Evolutionary conservation across 345 rosid species (phyloP), one percentile per base, ranked within the genome.

Genomic region (Fremontodendron californicum): DNA sequence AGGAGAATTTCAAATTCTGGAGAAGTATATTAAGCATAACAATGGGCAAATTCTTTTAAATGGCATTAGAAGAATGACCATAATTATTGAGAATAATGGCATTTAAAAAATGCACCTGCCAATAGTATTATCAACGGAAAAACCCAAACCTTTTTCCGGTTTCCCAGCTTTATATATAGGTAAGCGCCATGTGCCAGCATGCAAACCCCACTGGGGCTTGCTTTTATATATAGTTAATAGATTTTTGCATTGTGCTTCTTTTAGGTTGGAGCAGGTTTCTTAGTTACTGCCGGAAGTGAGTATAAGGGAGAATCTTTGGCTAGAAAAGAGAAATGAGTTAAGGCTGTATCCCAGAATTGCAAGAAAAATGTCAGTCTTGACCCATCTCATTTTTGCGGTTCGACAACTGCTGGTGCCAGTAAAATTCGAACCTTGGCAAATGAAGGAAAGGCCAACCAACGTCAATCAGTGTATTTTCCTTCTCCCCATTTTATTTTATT

Each of bases 141-240:
- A 94, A 21, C 98, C 97, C 58, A 90, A 94, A 55, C 98, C 97
- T 74, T 90, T 91, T 2, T 80, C 81, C 8, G 97, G 87, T 81
- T 87, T 92, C 40, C 93, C 93, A 11, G 92, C 93, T 85, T 86
- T 90, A 86, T 92, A 97, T 97, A 92, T 94, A n/a, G n/a, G n/a
- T n/a, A n/a, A n/a, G n/a, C n/a, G n/a, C n/a, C n/a, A n/a, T n/a
- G n/a, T n/a, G n/a, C n/a, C n/a, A n/a, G n/a, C n/a, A n/a, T n/a
- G n/a, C n/a, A n/a, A n/a, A n/a, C n/a, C n/a, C n/a, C n/a, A n/a
- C n/a, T n/a, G n/a, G n/a, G n/a, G n/a, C n/a, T n/a, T n/a, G n/a
- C n/a, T n/a, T n/a, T n/a, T n/a, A n/a, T n/a, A n/a, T n/a, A n/a
- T n/a, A n/a, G n/a, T n/a, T n/a, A n/a, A n/a, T n/a, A n/a, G n/a